A percentile compares a stretch with the other conserved stretches of the same genome.
Conservation (phyloP, 2,329 filamentous ascomycete species). For the Didymella pinodella region DNA sequence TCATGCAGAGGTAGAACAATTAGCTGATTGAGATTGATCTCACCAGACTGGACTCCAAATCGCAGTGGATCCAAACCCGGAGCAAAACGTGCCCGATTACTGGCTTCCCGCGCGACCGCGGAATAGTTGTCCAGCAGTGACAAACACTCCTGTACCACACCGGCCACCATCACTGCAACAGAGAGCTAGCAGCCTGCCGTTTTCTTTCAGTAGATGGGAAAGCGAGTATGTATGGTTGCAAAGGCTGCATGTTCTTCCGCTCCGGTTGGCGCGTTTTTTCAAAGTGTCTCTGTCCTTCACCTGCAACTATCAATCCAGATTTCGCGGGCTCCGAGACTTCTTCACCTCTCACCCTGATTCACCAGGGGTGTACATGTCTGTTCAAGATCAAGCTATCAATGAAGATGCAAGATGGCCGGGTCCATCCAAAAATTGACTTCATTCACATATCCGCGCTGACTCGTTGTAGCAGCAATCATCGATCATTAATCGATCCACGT, state of each 20-base stretch:
- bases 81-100: background rate
- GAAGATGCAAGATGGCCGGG: background rate
- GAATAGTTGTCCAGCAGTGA: background rate
- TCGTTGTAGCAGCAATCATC: background rate
- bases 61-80: background rate
- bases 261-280: background rate
- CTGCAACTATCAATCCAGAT: background rate
- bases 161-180: background rate
- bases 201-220: background rate
- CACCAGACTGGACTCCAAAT: background rate
- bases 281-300: background rate
- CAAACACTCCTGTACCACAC: conserved; percentile 4
- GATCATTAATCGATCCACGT: background rate
- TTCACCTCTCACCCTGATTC: background rate
- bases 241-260: conserved; percentile 6
- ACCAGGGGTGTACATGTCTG: background rate
- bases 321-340: background rate
- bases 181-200: background rate
- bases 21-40: background rate
- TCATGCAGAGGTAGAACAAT: background rate
- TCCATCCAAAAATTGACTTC: background rate
- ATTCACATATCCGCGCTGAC: background rate
- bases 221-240: background rate
- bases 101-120: background rate
- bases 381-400: background rate